phyloP scores from a whole-genome alignment of 306 rosid genomes.

The Senna tora region DNA sequence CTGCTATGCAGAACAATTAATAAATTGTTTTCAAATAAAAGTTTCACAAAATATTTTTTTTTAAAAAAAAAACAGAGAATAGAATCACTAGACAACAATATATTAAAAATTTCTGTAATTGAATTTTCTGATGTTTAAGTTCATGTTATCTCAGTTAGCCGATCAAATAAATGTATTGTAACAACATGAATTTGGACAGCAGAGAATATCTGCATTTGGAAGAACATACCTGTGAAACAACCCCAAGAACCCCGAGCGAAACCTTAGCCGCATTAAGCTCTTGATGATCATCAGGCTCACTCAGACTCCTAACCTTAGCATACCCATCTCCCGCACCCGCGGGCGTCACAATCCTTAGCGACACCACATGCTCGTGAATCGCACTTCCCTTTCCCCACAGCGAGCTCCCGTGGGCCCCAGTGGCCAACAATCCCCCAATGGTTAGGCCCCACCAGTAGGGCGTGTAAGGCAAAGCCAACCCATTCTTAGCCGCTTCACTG shows the following conservation, averaged over 20 bases:
- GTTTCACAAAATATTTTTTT: no score
- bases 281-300: slow-evolving; percentile 43
- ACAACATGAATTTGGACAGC: no score
- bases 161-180: no score
- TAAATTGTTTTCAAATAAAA: no score
- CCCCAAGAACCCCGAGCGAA: slow-evolving; percentile 69
- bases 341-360: slow-evolving; percentile 50
- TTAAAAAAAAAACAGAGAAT: no score
- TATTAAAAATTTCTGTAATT: no score
- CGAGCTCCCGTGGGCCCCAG: slow-evolving; percentile 75
- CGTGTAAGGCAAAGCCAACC: slow-evolving; percentile 54
- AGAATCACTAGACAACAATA: no score
- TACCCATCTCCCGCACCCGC: slow-evolving; percentile 48
- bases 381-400: slow-evolving; percentile 52
- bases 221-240: slow-evolving; percentile 75
- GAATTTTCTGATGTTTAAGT: no score
- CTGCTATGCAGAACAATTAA: no score
- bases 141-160: no score
- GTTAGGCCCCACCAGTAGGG: slow-evolving; percentile 84
- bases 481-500: slow-evolving; percentile 48
- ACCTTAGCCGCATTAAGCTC: slow-evolving; percentile 57
- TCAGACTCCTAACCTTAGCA: slow-evolving; percentile 47
- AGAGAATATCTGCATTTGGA: no score
- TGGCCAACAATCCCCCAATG: slow-evolving; percentile 63
- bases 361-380: slow-evolving; percentile 57